Evolutionary conservation across 257 asterid genomes (phyloP), one percentile per base, ranked within the genome.

Genomic region (Euphrasia confusa): DNA sequence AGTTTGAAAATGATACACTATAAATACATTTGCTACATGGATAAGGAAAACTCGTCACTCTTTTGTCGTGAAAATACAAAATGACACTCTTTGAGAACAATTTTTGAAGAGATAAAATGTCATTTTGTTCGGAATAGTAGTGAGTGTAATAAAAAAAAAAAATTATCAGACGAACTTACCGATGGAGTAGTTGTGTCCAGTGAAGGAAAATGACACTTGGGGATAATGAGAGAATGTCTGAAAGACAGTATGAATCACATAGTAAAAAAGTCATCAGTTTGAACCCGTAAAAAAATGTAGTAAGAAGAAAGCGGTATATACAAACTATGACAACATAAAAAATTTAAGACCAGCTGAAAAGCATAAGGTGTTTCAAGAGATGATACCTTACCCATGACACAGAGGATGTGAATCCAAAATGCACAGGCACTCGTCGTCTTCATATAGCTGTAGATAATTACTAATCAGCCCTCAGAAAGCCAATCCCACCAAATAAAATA

Each of bases 331-430:
- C 33, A 30, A 7, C 9, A 7, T 4, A 2, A 37, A 2, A 7
- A 4, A 6, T 37, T 37, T 8, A 7, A 37, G 42, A 37, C 53
- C 53, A 47, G 14, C 52, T 45, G 55, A 33, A 77, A 77, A 64
- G 58, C 26, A 64, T 9, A 58, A 66, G 67, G 71, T 47, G 76
- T 58, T 66, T 47, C 21, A 32, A 47, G 68, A 79, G 72, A 78
- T 70, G 86, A 84, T 89, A 84, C 95, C 97, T 93, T 93, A 93
- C 99, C 99, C 99, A 82, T 67, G 81, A 75, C 89, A 79, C 79
- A 93, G 67, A 47, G 99, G 99, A 79, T 81, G 79, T 52, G 80
- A 72, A 75, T 93, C 99, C 83, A 93, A 83, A 80, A 93, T 87
- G 86, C 97, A 87, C 26, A 87, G 75, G 69, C 99, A 89, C 47